Evolutionary conservation across 2,329 filamentous ascomycete genomes (phyloP).

Genomic region (Penicillium sp.): DNA sequence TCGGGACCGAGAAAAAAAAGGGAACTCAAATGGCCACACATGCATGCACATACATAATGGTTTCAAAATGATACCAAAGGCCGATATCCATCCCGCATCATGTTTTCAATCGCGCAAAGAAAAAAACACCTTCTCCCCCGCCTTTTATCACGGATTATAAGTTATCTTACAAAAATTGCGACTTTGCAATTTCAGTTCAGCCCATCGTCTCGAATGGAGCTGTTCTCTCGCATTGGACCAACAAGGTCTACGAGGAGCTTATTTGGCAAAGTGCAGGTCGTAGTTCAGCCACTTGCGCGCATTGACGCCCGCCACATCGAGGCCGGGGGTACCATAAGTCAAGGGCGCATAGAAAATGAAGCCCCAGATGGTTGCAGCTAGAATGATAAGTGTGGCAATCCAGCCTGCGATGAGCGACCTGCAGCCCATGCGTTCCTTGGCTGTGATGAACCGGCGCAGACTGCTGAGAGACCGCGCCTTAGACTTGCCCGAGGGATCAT

Average conservation of each 20-base stretch:
- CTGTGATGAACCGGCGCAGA: constrained; percentile 56
- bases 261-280: constrained; percentile 98
- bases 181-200: constrained; percentile 3
- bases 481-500: constrained; percentile 33
- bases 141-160: constrained; percentile 9
- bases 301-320: constrained; percentile 67
- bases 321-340: constrained; percentile 87
- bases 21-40: neutral
- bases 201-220: neutral
- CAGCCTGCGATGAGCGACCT: constrained; percentile 71
- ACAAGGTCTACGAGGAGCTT: constrained; percentile 26
- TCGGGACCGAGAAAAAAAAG: neutral
- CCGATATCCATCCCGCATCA: neutral
- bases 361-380: constrained; percentile 60
- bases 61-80: neutral
- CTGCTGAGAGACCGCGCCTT: constrained; percentile 34
- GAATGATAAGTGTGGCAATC: constrained; percentile 64
- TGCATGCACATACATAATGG: neutral
- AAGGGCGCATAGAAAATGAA: constrained; percentile 92
- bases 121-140: constrained; percentile 1
- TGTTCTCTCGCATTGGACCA: neutral
- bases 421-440: constrained; percentile 68
- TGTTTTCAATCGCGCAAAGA: neutral
- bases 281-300: constrained; percentile 93
- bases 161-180: constrained; percentile 12